Evolutionary conservation across 2,329 filamentous ascomycete species (phyloP).

Genomic region (Monascus ruber): DNA sequence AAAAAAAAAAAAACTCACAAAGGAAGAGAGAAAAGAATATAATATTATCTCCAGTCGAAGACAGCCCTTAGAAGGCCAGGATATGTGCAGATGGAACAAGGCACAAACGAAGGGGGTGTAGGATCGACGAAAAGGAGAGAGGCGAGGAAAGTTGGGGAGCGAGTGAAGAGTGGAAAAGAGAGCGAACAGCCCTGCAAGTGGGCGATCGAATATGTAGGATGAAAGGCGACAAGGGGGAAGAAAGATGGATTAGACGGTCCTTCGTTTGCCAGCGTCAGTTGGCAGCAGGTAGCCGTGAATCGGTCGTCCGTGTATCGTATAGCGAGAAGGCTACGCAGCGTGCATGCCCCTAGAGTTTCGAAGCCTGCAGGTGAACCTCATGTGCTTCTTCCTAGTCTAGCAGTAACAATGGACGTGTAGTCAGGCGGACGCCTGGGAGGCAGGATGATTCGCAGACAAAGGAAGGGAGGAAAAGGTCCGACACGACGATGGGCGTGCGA

Average conservation of each 20-base stretch:
- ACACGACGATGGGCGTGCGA: conserved; percentile 18
- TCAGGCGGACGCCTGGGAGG: conserved; percentile 17
- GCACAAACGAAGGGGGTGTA: conserved; percentile 10
- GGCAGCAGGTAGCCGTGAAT: conserved; percentile 14
- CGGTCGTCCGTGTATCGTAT: conserved; percentile 9
- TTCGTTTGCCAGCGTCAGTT: conserved; percentile 25
- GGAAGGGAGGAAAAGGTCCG: conserved; percentile 26
- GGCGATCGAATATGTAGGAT: conserved; percentile 6
- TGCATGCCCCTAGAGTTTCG: conserved; percentile 31
- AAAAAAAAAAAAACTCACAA: conserved; percentile 6
- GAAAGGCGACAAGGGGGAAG: conserved; percentile 21
- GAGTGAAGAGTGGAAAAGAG: conserved; percentile 8
- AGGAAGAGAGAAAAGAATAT: conserved; percentile 6
- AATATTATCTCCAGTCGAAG: conserved; percentile 9
- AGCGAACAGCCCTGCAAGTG: conserved; percentile 5
- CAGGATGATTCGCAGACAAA: conserved; percentile 22
- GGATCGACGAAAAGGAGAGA: conserved; percentile 5
- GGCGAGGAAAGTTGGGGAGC: conserved; percentile 14
- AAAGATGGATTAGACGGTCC: conserved; percentile 12
- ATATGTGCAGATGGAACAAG: conserved; percentile 21
- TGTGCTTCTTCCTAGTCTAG: conserved; percentile 14
- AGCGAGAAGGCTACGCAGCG: conserved; percentile 29
- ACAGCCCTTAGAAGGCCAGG: conserved; percentile 13
- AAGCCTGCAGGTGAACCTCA: conserved; percentile 26
- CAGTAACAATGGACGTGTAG: conserved; percentile 16